These are phyloP conservation scores for Talaromyces sp. DNA, from an alignment of 2,329 filamentous ascomycete genomes.

Conservation along the genomic window DNA sequence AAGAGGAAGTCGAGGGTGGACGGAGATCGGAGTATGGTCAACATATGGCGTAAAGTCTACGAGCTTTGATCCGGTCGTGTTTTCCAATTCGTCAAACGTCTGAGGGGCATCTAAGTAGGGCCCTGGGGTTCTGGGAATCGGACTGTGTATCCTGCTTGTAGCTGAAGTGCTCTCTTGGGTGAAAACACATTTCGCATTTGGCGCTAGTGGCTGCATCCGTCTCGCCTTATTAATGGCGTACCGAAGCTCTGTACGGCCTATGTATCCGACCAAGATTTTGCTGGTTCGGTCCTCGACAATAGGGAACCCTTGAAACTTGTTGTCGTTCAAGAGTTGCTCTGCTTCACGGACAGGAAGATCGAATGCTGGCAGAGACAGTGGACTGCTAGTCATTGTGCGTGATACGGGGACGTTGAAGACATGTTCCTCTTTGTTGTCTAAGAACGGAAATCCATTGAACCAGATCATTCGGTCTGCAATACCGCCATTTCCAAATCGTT, in stretches of 20 bases:
- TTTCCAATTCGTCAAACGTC: constrained; percentile 59
- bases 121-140: constrained; percentile 2
- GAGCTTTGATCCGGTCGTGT: constrained; percentile 53
- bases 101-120: constrained; percentile 36
- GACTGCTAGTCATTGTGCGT: constrained; percentile 76
- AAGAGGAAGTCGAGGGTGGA: constrained; percentile 83
- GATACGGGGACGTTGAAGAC: constrained; percentile 93
- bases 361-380: constrained; percentile 68
- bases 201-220: constrained; percentile 62
- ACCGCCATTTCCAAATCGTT: constrained; percentile 88
- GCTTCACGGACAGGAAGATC: constrained; percentile 73
- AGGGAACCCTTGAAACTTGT: constrained; percentile 87
- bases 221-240: constrained; percentile 83
- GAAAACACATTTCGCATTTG: constrained; percentile 71
- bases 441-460: constrained; percentile 95
- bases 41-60: constrained; percentile 85
- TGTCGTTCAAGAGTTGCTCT: constrained; percentile 70
- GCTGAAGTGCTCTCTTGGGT: constrained; percentile 47
- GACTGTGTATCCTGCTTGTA: constrained; percentile 20
- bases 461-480: constrained; percentile 98
- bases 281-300: constrained; percentile 71
- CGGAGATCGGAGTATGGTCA: constrained; percentile 82
- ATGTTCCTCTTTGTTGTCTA: constrained; percentile 97
- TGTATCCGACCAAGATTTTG: constrained; percentile 80
- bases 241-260: constrained; percentile 83